Percentiles rank a stretch among this genome's conserved stretches.
phyloP scores from a whole-genome alignment of 345 rosid genomes.

The Diplotaxis tenuifolia region DNA sequence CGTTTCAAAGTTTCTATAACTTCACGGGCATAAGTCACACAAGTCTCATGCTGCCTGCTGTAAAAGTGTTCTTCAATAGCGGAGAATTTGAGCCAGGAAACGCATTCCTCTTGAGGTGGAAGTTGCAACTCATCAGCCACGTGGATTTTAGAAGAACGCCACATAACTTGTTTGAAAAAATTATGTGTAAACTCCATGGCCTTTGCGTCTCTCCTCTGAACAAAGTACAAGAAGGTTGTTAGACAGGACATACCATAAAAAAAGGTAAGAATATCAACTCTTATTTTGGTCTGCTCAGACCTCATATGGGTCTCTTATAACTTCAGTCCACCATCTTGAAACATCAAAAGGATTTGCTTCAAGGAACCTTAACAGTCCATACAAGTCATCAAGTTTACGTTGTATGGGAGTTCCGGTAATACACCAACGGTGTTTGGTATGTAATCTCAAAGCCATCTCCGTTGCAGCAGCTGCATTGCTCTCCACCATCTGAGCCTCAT shows the following conservation, averaged over 20 bases:
- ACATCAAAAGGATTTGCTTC: constrained; percentile 75
- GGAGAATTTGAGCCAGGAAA: constrained; percentile 86
- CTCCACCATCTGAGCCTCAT: constrained; percentile 99
- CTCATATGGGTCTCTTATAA: constrained; percentile 89
- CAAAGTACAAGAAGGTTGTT: constrained; percentile 22
- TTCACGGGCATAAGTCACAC: constrained; percentile 86
- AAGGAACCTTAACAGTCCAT: constrained; percentile 79
- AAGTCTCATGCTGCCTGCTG: constrained; percentile 94
- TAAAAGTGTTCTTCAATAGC: constrained; percentile 94
- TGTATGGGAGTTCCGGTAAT: constrained; percentile 97
- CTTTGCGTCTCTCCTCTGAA: constrained; percentile 64
- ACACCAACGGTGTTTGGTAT: constrained; percentile 87
- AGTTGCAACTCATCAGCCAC: constrained; percentile 91
- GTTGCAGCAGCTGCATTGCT: constrained; percentile 89
- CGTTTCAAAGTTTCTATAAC: constrained; percentile 77
- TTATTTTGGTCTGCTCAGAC: constrained; percentile 32
- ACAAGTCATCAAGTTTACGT: constrained; percentile 88
- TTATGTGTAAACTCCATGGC: constrained; percentile 81
- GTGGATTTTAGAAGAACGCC: constrained; percentile 91
- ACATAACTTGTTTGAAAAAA: constrained; percentile 79
- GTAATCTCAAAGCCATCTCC: constrained; percentile 88
- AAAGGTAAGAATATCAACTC: constrained; percentile 7
- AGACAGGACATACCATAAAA: constrained; percentile 6
- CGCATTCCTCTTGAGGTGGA: constrained; percentile 87
- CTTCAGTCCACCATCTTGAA: constrained; percentile 91